Evolutionary conservation across 2,329 filamentous ascomycete species (phyloP), one percentile per base, ranked within the genome.

Genomic region (Fusarium nodosum): DNA sequence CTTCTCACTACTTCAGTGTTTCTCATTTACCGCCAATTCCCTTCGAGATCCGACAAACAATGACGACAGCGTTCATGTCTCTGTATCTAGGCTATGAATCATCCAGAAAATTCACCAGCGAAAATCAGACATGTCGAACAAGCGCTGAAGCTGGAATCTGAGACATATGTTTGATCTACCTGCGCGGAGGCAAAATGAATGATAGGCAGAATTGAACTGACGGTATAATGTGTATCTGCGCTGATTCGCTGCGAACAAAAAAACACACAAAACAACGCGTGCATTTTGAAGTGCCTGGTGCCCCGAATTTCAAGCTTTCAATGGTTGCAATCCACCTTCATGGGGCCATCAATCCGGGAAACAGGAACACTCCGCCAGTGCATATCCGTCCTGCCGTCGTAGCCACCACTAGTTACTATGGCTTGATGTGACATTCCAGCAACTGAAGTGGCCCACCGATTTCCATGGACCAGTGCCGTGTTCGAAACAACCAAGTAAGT

Each of bases 361-460:
- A 67, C 57, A 63, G 53, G 50, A 46, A 58, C 57, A 33, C 34
- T 45, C 38, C 28, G 24, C 28, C 33, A 31, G n/a, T 54, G 12
- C 39, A 20, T 38, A 45, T 48, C 30, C 30, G 22, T 22, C 22
- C 22, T 22, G 22, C 22, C 22, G 45, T 48, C 58, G 30, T 47
- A 42, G 47, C 56, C 48, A 52, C 36, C n/a, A 39, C 36, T 39
- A 22, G 36, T 39, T 39, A 13, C 34, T 50, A 41, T 74, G 46
- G 50, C 58, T 66, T 39, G 50, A 72, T 71, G 56, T 64, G 62
- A 64, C 70, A 74, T 74, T 73, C 70, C 66, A 72, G 56, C 50
- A 64, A 44, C 59, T 31, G 20, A 36, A 36, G 36, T 60, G 60
- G 41, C 44, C 51, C 69, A 45, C 54, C 47, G 54, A 64, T 50